Evolutionary conservation across 73 alveolate species (phyloP).

Genomic region (Blepharisma stoltei): DNA sequence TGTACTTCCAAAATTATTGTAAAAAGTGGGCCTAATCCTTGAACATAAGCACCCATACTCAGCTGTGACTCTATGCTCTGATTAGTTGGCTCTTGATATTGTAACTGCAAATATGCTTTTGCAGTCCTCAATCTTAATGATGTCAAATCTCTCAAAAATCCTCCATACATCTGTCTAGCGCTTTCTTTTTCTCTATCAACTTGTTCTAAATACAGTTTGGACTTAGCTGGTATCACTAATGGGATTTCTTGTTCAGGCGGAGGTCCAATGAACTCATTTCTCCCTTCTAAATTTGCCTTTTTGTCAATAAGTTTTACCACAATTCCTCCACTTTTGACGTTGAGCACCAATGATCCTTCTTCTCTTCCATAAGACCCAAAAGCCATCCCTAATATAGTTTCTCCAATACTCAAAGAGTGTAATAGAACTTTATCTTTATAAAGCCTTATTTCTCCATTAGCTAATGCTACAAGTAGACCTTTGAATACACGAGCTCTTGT

Average conservation of each 20-base stretch:
- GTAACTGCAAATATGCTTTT: slow-evolving; percentile 68
- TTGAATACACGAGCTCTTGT: slow-evolving; percentile 42
- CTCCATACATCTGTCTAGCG: slow-evolving; percentile 80
- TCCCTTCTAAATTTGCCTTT: slow-evolving; percentile 49
- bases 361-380: slow-evolving; percentile 85
- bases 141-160: slow-evolving; percentile 79
- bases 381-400: slow-evolving; percentile 69
- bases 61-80: background rate
- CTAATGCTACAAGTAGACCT: slow-evolving; percentile 69
- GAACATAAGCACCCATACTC: slow-evolving; percentile 29
- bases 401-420: slow-evolving; percentile 58
- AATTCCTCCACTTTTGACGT: slow-evolving; percentile 79
- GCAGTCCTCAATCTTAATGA: slow-evolving; percentile 79
- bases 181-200: slow-evolving; percentile 85
- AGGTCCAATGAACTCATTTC: slow-evolving; percentile 63
- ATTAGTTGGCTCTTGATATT: background rate
- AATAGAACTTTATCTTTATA: slow-evolving; percentile 71
- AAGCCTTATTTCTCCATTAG: slow-evolving; percentile 77
- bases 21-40: slow-evolving; percentile 29
- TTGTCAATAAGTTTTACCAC: slow-evolving; percentile 59
- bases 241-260: slow-evolving; percentile 74
- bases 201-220: slow-evolving; percentile 77
- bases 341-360: slow-evolving; percentile 78
- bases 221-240: slow-evolving; percentile 81
- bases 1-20: background rate